Evolutionary conservation across 1,284 basidiomycete genomes (phyloP), one percentile per base, ranked within the genome.

Genomic region (Xanthoconium separans): DNA sequence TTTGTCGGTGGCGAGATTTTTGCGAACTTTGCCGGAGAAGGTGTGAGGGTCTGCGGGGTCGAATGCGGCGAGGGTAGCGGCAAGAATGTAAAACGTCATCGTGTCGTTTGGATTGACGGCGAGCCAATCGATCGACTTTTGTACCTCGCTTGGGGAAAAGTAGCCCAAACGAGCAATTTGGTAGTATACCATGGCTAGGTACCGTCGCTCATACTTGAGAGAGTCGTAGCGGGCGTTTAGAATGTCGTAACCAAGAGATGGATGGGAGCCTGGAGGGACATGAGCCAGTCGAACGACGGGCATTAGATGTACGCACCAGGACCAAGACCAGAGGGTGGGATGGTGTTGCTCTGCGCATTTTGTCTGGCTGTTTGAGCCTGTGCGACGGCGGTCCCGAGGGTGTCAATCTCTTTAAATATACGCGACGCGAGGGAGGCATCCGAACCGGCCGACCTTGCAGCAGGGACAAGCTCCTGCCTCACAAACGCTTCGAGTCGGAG

Each of bases 41-140:
- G 77, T 75, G 9, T 72, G 67, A 1, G 85, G 84, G 58, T 88
- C 81, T 24, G 83, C 79, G 2, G 85, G 75, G 61, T 93, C 88
- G 58, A 95, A 82, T 1, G 83, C 79, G 41, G 81, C 77, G 44
- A 93, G 79, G 34, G 87, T 66, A 7, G 89, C 72, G 1, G 85
- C 78, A 50, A 95, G 80, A 53, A 93, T 66, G 70, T 93, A 91
- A 68, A 82, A 82, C 2, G 82, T 79, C 72, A 91, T 80, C 20
- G 83, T 68, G 57, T 92, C 86, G 50, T 80, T 80, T 13, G 83
- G 76, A 54, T 85, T 81, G 18, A 71, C 65, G 12, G 80, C 73
- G 8, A 91, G 75, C 86, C 88, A 90, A 50, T 88, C 83, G 18
- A 89, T 71, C 39, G 87, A 72, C 45, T 71, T 72, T 57, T 81